Evolutionary conservation across 202 grass and related monocot genomes (phyloP).

Genomic region (Panicum virgatum): DNA sequence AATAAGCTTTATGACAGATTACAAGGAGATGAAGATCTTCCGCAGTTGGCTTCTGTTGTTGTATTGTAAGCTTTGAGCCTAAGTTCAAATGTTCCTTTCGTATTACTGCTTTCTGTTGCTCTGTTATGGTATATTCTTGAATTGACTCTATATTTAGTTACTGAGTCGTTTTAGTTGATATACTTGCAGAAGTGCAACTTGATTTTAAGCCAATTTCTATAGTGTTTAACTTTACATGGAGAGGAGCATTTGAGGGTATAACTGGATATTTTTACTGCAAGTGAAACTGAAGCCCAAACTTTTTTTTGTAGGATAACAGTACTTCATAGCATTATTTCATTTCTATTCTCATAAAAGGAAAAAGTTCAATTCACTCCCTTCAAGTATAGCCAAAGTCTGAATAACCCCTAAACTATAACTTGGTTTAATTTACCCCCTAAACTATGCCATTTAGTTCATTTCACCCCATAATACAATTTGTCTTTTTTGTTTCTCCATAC

Average conservation of each 20-base stretch:
- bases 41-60: conserved; percentile 77
- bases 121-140: conserved; percentile 20
- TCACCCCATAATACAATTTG: too few species aligned
- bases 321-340: not conserved
- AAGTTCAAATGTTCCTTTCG: not conserved
- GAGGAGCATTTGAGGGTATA: not conserved
- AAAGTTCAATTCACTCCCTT: too few species aligned
- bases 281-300: not conserved
- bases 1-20: conserved; percentile 72
- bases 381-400: too few species aligned
- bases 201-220: not conserved
- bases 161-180: not conserved
- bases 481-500: too few species aligned
- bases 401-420: too few species aligned
- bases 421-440: too few species aligned
- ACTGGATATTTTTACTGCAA: not conserved
- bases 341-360: not conserved
- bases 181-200: not conserved
- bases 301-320: not conserved
- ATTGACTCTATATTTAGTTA: not conserved
- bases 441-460: too few species aligned
- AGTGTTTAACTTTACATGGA: conserved; percentile 22
- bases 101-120: not conserved
- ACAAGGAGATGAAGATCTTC: conserved; percentile 70
- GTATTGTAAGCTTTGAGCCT: conserved; percentile 65